These are phyloP conservation scores for Chalciporus chontae DNA, from an alignment of 768 basidiomycete genomes.

Conservation along the genomic window DNA sequence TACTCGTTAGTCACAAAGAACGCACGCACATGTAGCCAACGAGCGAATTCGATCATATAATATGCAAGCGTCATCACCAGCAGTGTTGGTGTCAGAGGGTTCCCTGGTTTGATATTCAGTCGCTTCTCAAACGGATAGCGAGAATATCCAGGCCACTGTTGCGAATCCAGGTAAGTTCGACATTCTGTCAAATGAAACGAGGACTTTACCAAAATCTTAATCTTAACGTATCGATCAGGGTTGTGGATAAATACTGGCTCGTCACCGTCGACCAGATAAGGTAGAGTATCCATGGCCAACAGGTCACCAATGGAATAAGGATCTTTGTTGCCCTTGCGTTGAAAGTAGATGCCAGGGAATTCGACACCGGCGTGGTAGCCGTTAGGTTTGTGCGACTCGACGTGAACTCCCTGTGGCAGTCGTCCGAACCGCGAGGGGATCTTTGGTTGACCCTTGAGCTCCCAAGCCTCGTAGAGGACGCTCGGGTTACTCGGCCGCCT, in stretches of 20 bases:
- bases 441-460: neutral
- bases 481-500: neutral
- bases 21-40: slow-evolving; percentile 29
- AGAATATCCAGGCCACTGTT: slow-evolving; percentile 50
- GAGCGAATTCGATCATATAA: slow-evolving; percentile 31
- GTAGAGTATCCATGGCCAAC: slow-evolving; percentile 21
- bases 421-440: slow-evolving; percentile 6
- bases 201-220: slow-evolving; percentile 33
- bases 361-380: slow-evolving; percentile 14
- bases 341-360: slow-evolving; percentile 31
- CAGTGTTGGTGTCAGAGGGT: slow-evolving; percentile 27
- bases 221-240: slow-evolving; percentile 30
- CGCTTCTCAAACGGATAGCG: slow-evolving; percentile 36
- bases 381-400: slow-evolving; percentile 12
- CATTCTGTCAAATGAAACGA: neutral
- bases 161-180: neutral
- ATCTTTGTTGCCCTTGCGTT: slow-evolving; percentile 19
- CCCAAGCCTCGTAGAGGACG: slow-evolving; percentile 1
- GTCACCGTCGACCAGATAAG: slow-evolving; percentile 21
- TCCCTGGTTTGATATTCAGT: slow-evolving; percentile 32
- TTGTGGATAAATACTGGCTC: slow-evolving; percentile 18
- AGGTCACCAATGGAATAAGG: slow-evolving; percentile 27
- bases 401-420: slow-evolving; percentile 20
- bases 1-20: neutral
- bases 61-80: slow-evolving; percentile 32